phyloP scores from a whole-genome alignment of 2,329 filamentous ascomycete genomes.

The Calonectria fujianensis region DNA sequence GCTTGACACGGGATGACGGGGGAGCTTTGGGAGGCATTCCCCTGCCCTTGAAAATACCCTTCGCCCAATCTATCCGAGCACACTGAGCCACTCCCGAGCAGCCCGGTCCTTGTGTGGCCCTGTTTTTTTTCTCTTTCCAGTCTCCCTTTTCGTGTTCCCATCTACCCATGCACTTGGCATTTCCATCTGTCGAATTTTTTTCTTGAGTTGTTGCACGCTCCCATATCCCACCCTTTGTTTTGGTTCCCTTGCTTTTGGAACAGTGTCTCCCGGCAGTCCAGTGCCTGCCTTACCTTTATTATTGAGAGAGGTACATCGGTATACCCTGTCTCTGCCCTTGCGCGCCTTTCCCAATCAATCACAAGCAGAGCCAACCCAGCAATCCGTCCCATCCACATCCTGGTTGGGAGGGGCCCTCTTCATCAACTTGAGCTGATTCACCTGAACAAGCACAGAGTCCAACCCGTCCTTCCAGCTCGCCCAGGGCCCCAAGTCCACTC shows the following conservation, averaged over 20 bases:
- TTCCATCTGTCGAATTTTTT: slow-evolving; percentile 19
- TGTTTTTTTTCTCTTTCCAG: slow-evolving; percentile 12
- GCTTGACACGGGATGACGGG: slow-evolving; percentile 42
- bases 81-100: slow-evolving; percentile 39
- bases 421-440: slow-evolving; percentile 46
- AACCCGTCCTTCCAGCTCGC: slow-evolving; percentile 41
- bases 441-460: slow-evolving; percentile 35
- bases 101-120: slow-evolving; percentile 30
- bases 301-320: slow-evolving; percentile 9
- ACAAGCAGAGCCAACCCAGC: slow-evolving; percentile 30
- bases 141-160: slow-evolving; percentile 24
- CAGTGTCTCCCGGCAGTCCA: slow-evolving; percentile 10
- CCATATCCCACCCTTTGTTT: slow-evolving; percentile 23
- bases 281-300: slow-evolving; percentile 24
- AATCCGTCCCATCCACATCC: slow-evolving; percentile 34
- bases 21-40: slow-evolving; percentile 47
- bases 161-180: slow-evolving; percentile 24
- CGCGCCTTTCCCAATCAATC: slow-evolving; percentile 41
- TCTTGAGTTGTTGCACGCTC: slow-evolving; percentile 4
- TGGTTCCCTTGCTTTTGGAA: slow-evolving; percentile 20
- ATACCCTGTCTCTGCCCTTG: slow-evolving; percentile 34
- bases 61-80: slow-evolving; percentile 38
- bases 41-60: slow-evolving; percentile 40
- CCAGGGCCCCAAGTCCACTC: slow-evolving; percentile 39
- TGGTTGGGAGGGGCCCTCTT: slow-evolving; percentile 39